These are phyloP conservation scores for Neonectria neomacrospora DNA, from an alignment of 2,329 filamentous ascomycete species.

Conservation along the genomic window DNA sequence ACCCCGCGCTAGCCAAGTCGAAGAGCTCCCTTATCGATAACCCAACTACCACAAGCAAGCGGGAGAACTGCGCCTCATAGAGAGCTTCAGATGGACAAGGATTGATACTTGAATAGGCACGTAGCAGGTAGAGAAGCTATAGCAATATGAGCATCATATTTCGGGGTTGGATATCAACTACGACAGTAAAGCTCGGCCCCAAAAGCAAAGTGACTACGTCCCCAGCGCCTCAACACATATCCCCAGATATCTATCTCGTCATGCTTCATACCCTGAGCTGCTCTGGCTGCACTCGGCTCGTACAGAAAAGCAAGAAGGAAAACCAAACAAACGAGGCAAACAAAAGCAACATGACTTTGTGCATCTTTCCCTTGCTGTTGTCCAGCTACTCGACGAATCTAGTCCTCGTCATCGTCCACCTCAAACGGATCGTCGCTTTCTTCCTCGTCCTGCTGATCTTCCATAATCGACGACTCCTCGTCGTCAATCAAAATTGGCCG, in stretches of 20 bases:
- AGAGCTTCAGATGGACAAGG: neutral
- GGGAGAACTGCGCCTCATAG: neutral
- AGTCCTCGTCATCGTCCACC: slow-evolving; percentile 57
- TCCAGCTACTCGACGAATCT: slow-evolving; percentile 18
- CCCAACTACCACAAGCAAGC: neutral
- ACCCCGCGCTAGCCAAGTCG: slow-evolving; percentile 35
- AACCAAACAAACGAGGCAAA: neutral
- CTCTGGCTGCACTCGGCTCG: neutral
- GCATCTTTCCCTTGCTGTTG: neutral
- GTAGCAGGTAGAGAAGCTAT: neutral
- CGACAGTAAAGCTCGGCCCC: slow-evolving; percentile 11
- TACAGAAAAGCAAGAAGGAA: neutral
- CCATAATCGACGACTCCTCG: slow-evolving; percentile 49
- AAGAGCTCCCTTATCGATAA: slow-evolving; percentile 40
- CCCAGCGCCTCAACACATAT: slow-evolving; percentile 20
- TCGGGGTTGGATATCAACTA: slow-evolving; percentile 23
- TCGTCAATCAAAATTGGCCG: slow-evolving; percentile 52
- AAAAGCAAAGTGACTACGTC: slow-evolving; percentile 18
- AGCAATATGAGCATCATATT: slow-evolving; percentile 1
- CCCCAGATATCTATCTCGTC: slow-evolving; percentile 16
- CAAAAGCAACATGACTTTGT: slow-evolving; percentile 2
- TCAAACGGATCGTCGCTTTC: slow-evolving; percentile 60
- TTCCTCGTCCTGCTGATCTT: slow-evolving; percentile 47
- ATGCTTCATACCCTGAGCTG: slow-evolving; percentile 10
- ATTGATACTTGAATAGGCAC: neutral